phyloP scores from a whole-genome alignment of 192 early-diverging fungal species.

The Coemansia erecta region DNA sequence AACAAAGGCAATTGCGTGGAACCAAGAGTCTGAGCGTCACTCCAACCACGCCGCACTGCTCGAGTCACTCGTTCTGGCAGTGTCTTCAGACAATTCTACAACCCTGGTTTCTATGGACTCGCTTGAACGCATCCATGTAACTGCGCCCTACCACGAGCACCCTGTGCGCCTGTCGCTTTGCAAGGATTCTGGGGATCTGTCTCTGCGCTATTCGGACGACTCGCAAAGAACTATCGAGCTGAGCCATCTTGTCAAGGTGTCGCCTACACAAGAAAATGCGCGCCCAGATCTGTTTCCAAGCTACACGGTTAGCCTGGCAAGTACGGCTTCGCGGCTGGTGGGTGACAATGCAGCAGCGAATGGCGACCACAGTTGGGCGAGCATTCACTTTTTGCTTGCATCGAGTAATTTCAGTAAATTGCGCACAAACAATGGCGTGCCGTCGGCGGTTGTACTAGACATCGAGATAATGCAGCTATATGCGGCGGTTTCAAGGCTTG shows the following conservation, averaged over 20 bases:
- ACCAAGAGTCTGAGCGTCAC: conserved; percentile 17
- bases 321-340: not conserved
- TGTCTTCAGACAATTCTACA: conserved; percentile 37
- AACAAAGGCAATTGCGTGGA: conserved; percentile 15
- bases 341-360: not conserved
- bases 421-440: conserved; percentile 2
- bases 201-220: conserved; percentile 29
- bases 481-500: conserved; percentile 12
- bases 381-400: not conserved
- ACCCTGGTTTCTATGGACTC: conserved; percentile 24
- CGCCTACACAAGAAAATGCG: not conserved
- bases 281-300: not conserved
- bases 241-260: not conserved
- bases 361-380: conserved; percentile 1
- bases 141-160: conserved; percentile 25
- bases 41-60: conserved; percentile 6
- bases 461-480: conserved; percentile 36
- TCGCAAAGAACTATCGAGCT: conserved; percentile 13
- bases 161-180: conserved; percentile 19
- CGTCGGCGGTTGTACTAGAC: conserved; percentile 26
- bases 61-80: conserved; percentile 29
- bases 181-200: conserved; percentile 16
- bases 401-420: not conserved
- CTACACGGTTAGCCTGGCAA: conserved; percentile 11
- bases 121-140: conserved; percentile 31